phyloP scores from a whole-genome alignment of 495 filamentous ascomycete species.

The Tuber microsphaerosporum region DNA sequence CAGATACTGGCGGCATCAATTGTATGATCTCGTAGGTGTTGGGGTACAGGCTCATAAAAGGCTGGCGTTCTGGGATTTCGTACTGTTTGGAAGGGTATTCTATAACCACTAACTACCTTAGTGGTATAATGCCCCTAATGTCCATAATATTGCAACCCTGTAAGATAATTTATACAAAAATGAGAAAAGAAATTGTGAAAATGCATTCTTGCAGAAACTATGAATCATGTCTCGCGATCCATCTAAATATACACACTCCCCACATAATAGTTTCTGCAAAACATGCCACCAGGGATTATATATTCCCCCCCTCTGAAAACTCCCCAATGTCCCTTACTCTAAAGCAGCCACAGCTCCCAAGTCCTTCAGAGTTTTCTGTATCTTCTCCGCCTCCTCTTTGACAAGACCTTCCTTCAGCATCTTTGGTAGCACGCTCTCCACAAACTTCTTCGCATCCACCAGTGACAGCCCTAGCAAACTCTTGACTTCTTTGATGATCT shows the following conservation, averaged over 20 bases:
- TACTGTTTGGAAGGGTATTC: background rate
- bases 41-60: background rate
- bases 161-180: background rate
- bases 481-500: slow-evolving; percentile 99
- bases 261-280: background rate
- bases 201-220: background rate
- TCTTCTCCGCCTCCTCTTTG: slow-evolving; percentile 99
- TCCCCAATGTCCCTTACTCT: slow-evolving; percentile 56
- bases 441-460: slow-evolving; percentile 99
- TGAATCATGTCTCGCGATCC: background rate
- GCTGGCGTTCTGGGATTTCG: background rate
- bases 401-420: slow-evolving; percentile 95
- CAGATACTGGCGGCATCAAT: slow-evolving; percentile 40
- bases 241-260: background rate
- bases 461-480: slow-evolving; percentile 85
- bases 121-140: background rate
- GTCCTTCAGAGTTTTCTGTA: slow-evolving; percentile 84
- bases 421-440: slow-evolving; percentile 95
- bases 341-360: slow-evolving; percentile 79
- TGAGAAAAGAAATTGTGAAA: background rate
- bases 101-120: background rate
- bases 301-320: slow-evolving; percentile 4
- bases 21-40: slow-evolving; percentile 13
- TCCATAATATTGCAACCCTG: background rate
- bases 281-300: background rate